These are phyloP conservation scores for Torrubiella hemipterigena DNA, from an alignment of 2,329 filamentous ascomycete genomes.

Conservation along the genomic window DNA sequence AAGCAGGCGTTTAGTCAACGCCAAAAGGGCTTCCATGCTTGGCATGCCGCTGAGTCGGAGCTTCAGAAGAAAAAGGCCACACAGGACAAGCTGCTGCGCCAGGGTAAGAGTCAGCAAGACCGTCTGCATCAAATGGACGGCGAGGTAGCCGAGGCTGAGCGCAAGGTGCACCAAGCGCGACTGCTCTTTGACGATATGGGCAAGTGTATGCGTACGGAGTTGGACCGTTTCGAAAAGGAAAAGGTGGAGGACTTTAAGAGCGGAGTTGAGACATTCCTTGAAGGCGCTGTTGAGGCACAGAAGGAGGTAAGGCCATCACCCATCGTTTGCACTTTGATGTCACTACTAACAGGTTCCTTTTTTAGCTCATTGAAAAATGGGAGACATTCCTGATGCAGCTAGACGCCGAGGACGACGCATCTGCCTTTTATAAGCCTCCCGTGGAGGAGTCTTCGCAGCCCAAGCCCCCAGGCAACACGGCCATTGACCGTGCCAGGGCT, in stretches of 20 bases:
- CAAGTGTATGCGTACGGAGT: conserved; percentile 74
- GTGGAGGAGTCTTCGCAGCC: conserved; percentile 38
- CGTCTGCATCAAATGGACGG: conserved; percentile 83
- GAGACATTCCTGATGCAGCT: conserved; percentile 96
- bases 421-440: conserved; percentile 52
- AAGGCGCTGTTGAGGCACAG: conserved; percentile 94
- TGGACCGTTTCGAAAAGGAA: conserved; percentile 90
- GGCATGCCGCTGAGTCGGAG: conserved; percentile 85
- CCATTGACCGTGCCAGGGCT: conserved; percentile 45
- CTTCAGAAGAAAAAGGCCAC: conserved; percentile 77
- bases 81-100: conserved; percentile 89
- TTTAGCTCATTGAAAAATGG: conserved; percentile 73
- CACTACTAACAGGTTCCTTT: not conserved
- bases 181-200: conserved; percentile 97
- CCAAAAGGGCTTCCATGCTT: conserved; percentile 90
- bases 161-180: conserved; percentile 80
- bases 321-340: conserved; percentile 8
- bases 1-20: conserved; percentile 88
- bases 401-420: conserved; percentile 81
- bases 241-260: conserved; percentile 99
- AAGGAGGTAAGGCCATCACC: conserved; percentile 96
- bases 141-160: conserved; percentile 89
- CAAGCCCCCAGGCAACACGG: conserved; percentile 43
- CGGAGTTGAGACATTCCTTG: conserved; percentile 92
- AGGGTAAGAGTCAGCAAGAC: conserved; percentile 93